These are phyloP conservation scores for Phytophthora sp. DNA, from an alignment of 352 stramenopile species.

Conservation along the genomic window DNA sequence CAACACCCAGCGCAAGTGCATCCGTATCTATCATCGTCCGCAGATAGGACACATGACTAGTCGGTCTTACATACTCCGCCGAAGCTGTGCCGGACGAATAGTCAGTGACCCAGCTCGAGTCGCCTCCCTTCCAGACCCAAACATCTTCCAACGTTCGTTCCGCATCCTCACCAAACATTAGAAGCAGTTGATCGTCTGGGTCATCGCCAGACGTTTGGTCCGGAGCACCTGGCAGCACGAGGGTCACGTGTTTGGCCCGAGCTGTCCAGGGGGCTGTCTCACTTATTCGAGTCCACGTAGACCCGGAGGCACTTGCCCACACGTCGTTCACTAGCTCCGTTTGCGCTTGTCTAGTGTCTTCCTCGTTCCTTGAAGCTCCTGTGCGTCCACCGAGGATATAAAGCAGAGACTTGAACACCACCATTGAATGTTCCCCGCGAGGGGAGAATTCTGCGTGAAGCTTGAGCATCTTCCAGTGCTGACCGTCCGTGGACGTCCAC, in stretches of 20 bases:
- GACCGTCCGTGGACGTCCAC: slow-evolving; percentile 69
- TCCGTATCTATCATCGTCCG: slow-evolving; percentile 59
- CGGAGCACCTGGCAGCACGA: slow-evolving; percentile 47
- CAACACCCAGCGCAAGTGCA: slow-evolving; percentile 52
- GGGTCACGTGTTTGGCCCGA: slow-evolving; percentile 58
- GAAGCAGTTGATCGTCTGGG: slow-evolving; percentile 54
- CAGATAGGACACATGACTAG: slow-evolving; percentile 56
- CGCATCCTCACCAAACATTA: slow-evolving; percentile 70
- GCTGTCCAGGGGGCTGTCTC: slow-evolving; percentile 50
- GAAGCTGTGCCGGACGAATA: slow-evolving; percentile 43
- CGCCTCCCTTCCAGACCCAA: slow-evolving; percentile 61
- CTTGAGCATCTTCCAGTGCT: slow-evolving; percentile 59
- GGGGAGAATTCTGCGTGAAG: slow-evolving; percentile 48
- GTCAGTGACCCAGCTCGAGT: slow-evolving; percentile 51
- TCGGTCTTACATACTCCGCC: slow-evolving; percentile 50
- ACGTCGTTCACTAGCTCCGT: slow-evolving; percentile 70
- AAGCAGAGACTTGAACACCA: slow-evolving; percentile 58
- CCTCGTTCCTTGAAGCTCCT: slow-evolving; percentile 32
- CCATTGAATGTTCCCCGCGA: slow-evolving; percentile 76
- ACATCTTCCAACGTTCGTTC: slow-evolving; percentile 66
- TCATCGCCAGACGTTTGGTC: slow-evolving; percentile 53
- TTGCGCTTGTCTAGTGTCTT: slow-evolving; percentile 19
- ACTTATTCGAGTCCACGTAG: slow-evolving; percentile 45
- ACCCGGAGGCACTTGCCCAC: slow-evolving; percentile 61
- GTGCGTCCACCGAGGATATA: slow-evolving; percentile 68